Conservation (phyloP, 2,329 filamentous ascomycete genomes). For the Penicillium nordicum region DNA sequence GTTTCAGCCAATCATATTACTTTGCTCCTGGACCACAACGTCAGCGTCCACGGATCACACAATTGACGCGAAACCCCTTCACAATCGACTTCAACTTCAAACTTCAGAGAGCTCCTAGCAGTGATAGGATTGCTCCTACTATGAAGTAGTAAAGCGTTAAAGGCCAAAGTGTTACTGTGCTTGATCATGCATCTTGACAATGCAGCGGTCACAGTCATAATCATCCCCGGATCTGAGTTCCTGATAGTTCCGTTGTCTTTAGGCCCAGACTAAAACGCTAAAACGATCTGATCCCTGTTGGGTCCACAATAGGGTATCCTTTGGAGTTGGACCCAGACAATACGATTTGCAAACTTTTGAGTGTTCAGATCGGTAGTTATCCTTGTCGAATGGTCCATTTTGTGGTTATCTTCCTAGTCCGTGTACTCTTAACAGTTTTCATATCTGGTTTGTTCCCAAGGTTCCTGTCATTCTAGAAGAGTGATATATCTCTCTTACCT, state of each 20-base stretch:
- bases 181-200: background rate
- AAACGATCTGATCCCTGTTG: background rate
- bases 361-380: background rate
- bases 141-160: background rate
- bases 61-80: background rate
- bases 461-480: background rate
- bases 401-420: background rate
- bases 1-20: background rate
- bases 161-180: background rate
- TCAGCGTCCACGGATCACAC: background rate
- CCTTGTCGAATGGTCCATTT: background rate
- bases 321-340: background rate
- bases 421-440: background rate
- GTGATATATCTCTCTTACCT: background rate
- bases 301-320: constrained; percentile 1
- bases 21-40: constrained; percentile 1
- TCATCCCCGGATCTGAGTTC: background rate
- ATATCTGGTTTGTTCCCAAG: no score
- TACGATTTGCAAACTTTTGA: background rate
- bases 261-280: constrained; percentile 2
- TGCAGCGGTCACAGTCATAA: background rate
- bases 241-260: background rate
- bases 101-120: background rate
- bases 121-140: background rate
- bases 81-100: background rate